Evolutionary conservation across 306 rosid genomes (phyloP).

Genomic region (Ceratonia siliqua): DNA sequence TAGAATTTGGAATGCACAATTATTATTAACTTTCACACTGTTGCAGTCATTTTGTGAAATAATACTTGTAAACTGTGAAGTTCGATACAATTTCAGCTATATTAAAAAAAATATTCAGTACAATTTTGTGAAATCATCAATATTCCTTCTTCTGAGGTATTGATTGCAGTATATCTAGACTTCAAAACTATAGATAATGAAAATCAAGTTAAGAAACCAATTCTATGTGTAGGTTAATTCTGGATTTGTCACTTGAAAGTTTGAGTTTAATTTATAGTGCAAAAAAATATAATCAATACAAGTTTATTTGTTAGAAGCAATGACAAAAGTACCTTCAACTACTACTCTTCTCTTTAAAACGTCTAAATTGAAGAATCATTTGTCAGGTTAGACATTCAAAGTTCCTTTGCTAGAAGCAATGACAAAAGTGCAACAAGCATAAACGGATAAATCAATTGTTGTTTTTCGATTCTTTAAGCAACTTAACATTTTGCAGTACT

Average conservation of each 20-base stretch:
- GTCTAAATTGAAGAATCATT: neutral
- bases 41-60: neutral
- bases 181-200: constrained; percentile 1
- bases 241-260: constrained; percentile 15
- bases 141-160: neutral
- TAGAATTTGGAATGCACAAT: neutral
- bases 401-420: neutral
- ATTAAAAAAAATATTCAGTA: constrained; percentile 1
- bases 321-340: neutral
- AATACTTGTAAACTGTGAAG: constrained; percentile 3
- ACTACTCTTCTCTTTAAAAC: neutral
- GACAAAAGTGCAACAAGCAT: neutral
- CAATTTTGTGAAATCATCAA: constrained; percentile 1
- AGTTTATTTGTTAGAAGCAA: neutral
- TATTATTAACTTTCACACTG: neutral
- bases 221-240: neutral
- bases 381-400: neutral
- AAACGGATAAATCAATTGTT: neutral
- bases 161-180: constrained; percentile 11
- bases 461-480: neutral
- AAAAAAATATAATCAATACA: neutral
- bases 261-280: neutral
- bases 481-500: neutral
- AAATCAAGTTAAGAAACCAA: neutral
- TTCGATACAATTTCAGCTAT: constrained; percentile 4